These are phyloP conservation scores for Verbascum thapsus DNA, from an alignment of 257 asterid species.

Conservation along the genomic window DNA sequence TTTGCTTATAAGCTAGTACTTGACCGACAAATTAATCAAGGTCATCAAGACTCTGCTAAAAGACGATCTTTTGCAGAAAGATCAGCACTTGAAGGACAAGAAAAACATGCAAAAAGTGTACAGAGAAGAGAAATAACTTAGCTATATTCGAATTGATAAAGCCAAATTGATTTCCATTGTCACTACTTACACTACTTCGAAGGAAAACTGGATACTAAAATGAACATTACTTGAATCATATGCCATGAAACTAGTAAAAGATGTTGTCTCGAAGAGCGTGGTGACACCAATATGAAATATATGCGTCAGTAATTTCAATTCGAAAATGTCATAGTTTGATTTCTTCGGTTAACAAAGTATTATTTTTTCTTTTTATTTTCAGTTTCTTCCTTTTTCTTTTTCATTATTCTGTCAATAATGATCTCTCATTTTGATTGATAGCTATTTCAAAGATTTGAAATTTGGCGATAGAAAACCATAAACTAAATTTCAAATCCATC, in stretches of 20 bases:
- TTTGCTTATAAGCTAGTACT: not conserved
- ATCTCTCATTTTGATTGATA: not conserved
- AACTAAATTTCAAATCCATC: not conserved
- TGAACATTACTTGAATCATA: not conserved
- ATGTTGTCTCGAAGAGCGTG: not conserved
- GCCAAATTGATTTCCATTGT: not conserved
- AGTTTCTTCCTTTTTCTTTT: not conserved
- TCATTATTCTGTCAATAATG: not conserved
- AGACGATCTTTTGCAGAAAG: not conserved
- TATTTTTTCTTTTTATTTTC: no score
- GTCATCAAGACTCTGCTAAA: not conserved
- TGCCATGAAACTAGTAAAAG: not conserved
- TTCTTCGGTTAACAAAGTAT: conserved; percentile 3
- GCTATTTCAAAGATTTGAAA: not conserved
- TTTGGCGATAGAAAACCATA: not conserved
- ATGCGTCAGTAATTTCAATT: not conserved
- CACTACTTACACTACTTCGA: conserved; percentile 1
- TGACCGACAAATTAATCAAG: no score
- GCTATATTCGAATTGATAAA: not conserved
- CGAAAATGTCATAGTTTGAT: conserved; percentile 2
- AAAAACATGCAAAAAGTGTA: not conserved
- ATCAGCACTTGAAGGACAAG: not conserved
- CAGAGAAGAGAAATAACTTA: not conserved
- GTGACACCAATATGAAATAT: not conserved
- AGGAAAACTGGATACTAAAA: conserved; percentile 7